phyloP scores from a whole-genome alignment of 805 yeast genomes.

The Cyberlindnera galapagoensis region DNA sequence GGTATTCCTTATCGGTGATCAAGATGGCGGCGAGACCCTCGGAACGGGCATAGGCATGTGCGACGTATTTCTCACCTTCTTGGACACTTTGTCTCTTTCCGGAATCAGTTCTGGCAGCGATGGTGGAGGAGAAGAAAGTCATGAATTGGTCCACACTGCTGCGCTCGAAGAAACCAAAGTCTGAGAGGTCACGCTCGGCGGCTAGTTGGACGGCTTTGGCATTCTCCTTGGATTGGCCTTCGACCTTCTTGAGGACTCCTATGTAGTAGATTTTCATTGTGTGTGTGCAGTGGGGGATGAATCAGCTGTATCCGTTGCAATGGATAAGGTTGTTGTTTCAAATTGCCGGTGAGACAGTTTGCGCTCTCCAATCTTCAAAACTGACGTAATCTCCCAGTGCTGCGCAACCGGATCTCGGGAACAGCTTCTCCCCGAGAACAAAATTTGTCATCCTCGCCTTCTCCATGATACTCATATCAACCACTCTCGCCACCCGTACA shows the following conservation, averaged over 20 bases:
- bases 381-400: no score
- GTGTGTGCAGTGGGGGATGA: neutral
- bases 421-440: neutral
- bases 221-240: no score
- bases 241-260: constrained; percentile 67
- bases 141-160: constrained; percentile 81
- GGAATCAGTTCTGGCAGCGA: constrained; percentile 76
- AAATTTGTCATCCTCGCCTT: constrained; percentile 8
- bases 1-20: constrained; percentile 92
- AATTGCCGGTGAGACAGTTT: no score
- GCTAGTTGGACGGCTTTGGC: constrained; percentile 70
- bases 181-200: constrained; percentile 74
- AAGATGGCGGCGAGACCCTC: constrained; percentile 92
- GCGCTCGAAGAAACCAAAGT: constrained; percentile 86
- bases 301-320: neutral
- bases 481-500: no score
- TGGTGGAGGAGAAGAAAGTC: constrained; percentile 90
- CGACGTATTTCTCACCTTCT: constrained; percentile 68
- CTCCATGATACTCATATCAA: no score
- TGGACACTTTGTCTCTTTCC: constrained; percentile 94
- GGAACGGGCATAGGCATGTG: constrained; percentile 83
- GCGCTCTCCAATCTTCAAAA: no score
- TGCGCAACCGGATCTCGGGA: no score
- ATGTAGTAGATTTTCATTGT: constrained; percentile 86
- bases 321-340: neutral